Evolutionary conservation across 129 eudicot genomes (phyloP), one percentile per base, ranked within the genome.

Genomic region (Flaveria trinervia): DNA sequence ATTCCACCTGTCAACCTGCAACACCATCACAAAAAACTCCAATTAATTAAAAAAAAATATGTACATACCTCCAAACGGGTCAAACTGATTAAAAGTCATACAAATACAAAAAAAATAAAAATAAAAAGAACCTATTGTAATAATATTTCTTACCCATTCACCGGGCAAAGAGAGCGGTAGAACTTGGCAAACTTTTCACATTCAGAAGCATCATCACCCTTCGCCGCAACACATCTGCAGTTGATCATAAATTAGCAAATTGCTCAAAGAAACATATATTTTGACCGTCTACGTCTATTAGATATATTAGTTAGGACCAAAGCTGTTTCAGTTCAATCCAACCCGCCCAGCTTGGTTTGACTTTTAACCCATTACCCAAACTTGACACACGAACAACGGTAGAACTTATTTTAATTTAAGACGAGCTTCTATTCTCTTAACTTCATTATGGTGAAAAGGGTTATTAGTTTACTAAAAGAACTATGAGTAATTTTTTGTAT

Each of bases 1-100:
- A n/a, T 92, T 89, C 97, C 97, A 92, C 81, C 71, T 88, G 23
- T 92, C 96, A 79, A 92, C 84, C 97, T 92, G 82, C 81, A 86
- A 50, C 18, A 71, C 33, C 36, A 20, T 46, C 54, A 1, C 1
- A 56, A 41, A 54, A 13, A 14, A 13, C 7, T 36, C 7, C 41
- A 36, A 4, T 4, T 36, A 36, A 4, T 36, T 5, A 36, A 5
- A 36, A 4, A 36, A 4, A 36, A 4, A 36, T 36, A 20, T 20
- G 22, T 20, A 20, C 0, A 20, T 36, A 36, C 7, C 41, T 36
- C 41, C 0, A 36, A 5, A 5, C 41, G 41, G 41, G 41, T 36
- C 41, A 36, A 5, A 36, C 41, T 7, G 8, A 36, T 5, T 36
- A 5, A 36, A 4, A 5, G 7, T 5, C 41, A 0, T 36, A 36